These are phyloP conservation scores for Globisporangium orthogonon DNA, from an alignment of 352 stramenopile genomes.

Conservation along the genomic window DNA sequence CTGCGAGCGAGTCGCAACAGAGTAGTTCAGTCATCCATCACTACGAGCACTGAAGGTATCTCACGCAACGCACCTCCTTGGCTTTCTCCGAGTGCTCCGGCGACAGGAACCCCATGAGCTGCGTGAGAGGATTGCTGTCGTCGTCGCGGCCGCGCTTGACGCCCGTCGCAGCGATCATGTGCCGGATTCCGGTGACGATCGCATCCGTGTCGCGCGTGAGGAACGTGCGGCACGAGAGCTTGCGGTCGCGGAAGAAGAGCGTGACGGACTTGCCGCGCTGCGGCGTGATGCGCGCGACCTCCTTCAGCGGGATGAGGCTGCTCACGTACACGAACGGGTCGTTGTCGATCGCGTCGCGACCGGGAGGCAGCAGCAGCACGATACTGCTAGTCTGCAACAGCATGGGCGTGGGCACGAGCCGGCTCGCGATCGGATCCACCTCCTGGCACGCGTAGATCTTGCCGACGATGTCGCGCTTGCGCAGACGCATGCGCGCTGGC, in stretches of 20 bases:
- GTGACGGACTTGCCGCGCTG: slow-evolving; percentile 72
- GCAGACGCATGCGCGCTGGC: slow-evolving; percentile 41
- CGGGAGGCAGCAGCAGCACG: slow-evolving; percentile 31
- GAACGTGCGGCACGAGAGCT: slow-evolving; percentile 58
- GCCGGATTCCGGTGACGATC: slow-evolving; percentile 55
- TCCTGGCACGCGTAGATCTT: slow-evolving; percentile 67
- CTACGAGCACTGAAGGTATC: no score
- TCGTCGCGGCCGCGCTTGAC: slow-evolving; percentile 25
- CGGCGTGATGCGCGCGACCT: slow-evolving; percentile 70
- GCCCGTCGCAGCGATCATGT: slow-evolving; percentile 46
- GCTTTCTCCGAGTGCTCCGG: slow-evolving; percentile 66
- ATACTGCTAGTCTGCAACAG: slow-evolving; percentile 65
- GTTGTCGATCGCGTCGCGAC: slow-evolving; percentile 8
- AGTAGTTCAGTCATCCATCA: neutral
- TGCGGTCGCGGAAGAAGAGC: slow-evolving; percentile 70
- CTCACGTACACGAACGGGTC: slow-evolving; percentile 52
- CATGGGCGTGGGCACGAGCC: slow-evolving; percentile 52
- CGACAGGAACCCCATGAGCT: slow-evolving; percentile 63
- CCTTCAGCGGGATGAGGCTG: slow-evolving; percentile 55
- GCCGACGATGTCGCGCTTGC: slow-evolving; percentile 61
- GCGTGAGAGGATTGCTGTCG: slow-evolving; percentile 24
- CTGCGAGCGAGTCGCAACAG: neutral
- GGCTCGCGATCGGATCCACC: slow-evolving; percentile 47
- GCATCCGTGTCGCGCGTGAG: slow-evolving; percentile 63
- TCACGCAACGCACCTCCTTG: slow-evolving; percentile 39